Evolutionary conservation across 768 basidiomycete genomes (phyloP).

Genomic region (Russula griseocarnosa): DNA sequence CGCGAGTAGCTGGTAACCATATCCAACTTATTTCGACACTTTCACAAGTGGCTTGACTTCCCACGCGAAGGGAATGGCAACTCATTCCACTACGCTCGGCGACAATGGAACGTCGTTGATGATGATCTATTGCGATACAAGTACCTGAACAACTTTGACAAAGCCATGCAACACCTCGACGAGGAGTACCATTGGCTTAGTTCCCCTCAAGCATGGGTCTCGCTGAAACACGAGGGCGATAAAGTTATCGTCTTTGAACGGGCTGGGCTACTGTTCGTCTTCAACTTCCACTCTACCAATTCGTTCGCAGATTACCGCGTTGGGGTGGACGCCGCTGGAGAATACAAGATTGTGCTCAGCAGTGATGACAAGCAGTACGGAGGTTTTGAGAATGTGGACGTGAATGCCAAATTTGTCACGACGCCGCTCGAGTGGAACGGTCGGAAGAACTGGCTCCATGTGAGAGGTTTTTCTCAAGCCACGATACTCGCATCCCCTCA

Average conservation of each 20-base stretch:
- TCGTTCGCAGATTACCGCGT: conserved; percentile 94
- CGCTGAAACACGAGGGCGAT: conserved; percentile 89
- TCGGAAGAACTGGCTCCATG: conserved; percentile 88
- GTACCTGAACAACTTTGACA: conserved; percentile 92
- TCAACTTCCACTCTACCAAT: conserved; percentile 92
- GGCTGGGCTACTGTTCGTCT: conserved; percentile 88
- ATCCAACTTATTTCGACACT: conserved; percentile 4
- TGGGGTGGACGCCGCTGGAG: conserved; percentile 79
- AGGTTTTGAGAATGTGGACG: conserved; percentile 77
- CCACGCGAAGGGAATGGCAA: conserved; percentile 93
- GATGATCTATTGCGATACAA: conserved; percentile 83
- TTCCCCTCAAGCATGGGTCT: conserved; percentile 83
- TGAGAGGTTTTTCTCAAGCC: conserved; percentile 35
- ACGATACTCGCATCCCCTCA: conserved; percentile 4
- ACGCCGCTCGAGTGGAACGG: conserved; percentile 87
- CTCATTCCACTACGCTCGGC: conserved; percentile 94
- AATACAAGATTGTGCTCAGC: conserved; percentile 75
- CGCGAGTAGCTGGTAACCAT: not conserved
- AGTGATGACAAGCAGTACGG: conserved; percentile 88
- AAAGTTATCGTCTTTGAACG: conserved; percentile 94
- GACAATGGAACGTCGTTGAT: conserved; percentile 95
- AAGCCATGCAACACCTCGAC: conserved; percentile 84
- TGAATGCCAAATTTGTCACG: conserved; percentile 67
- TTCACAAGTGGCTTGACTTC: conserved; percentile 92
- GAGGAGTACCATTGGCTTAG: conserved; percentile 80